Evolutionary conservation across 441 rosid genomes (phyloP).

Genomic region (Corymbia citriodora): DNA sequence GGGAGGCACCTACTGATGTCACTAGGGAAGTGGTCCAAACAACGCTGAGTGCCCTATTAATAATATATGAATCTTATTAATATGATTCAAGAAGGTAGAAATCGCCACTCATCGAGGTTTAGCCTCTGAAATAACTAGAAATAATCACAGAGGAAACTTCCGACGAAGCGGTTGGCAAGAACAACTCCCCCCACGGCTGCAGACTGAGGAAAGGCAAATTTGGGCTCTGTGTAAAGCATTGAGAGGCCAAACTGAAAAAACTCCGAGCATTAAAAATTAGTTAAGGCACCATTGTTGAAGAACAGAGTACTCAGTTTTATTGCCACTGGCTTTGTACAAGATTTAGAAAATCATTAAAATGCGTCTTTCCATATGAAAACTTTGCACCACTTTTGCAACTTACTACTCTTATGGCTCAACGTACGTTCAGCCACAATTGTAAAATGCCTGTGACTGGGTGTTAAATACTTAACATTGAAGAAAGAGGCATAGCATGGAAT

Average conservation of each 20-base stretch:
- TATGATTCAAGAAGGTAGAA: background rate
- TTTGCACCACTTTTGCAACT: background rate
- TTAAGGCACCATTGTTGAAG: background rate
- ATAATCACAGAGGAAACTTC: slow-evolving; percentile 30
- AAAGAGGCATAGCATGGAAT: background rate
- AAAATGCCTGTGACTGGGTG: background rate
- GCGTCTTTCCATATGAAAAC: background rate
- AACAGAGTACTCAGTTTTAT: background rate
- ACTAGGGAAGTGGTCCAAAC: slow-evolving; percentile 27
- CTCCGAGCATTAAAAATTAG: background rate
- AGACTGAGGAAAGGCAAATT: slow-evolving; percentile 27
- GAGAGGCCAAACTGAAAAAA: slow-evolving; percentile 34
- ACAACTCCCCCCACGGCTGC: slow-evolving; percentile 14
- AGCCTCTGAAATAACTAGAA: slow-evolving; percentile 20
- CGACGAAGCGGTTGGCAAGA: slow-evolving; percentile 30
- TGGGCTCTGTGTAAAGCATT: slow-evolving; percentile 32
- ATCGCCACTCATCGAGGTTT: background rate
- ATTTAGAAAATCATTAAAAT: background rate
- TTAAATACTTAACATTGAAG: background rate
- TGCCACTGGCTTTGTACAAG: background rate
- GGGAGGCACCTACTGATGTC: slow-evolving; percentile 22
- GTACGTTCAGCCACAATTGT: background rate
- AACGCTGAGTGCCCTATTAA: slow-evolving; percentile 20
- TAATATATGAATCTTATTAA: background rate
- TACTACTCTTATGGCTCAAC: background rate